These are phyloP conservation scores for Tetrapisispora namnaoensis DNA, from an alignment of 805 yeast genomes.

Conservation along the genomic window DNA sequence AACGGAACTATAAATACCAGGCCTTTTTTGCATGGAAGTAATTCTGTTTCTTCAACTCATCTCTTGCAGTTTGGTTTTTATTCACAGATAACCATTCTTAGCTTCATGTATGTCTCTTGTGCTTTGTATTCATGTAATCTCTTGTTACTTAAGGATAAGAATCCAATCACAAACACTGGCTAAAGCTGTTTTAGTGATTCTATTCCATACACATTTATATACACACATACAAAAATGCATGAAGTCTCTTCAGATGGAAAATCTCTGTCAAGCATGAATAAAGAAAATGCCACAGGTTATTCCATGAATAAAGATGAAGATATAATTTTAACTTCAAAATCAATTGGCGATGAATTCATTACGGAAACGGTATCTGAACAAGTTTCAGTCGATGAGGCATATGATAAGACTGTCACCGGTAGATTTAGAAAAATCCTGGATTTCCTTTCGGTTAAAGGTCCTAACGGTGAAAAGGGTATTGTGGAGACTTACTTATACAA, in stretches of 20 bases:
- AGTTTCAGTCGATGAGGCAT: neutral
- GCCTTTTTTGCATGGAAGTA: neutral
- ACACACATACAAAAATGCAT: neutral
- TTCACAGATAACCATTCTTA: neutral
- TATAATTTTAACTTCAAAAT: neutral
- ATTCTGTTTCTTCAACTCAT: neutral
- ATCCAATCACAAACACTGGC: too few species aligned
- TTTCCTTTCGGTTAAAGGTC: neutral
- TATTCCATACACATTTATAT: neutral
- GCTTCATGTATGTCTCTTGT: neutral
- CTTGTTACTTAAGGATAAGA: neutral
- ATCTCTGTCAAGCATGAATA: neutral
- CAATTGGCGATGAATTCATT: neutral
- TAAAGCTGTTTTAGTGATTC: neutral
- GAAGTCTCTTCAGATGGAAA: neutral
- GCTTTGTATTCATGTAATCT: neutral
- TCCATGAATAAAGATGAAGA: neutral
- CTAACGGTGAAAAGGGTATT: slow-evolving; percentile 1
- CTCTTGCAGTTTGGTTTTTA: neutral
- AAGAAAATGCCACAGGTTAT: slow-evolving; percentile 1
- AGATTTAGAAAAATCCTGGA: neutral
- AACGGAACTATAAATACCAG: slow-evolving; percentile 5
- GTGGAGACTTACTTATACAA: slow-evolving; percentile 50
- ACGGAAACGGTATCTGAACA: neutral
- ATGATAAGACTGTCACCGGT: neutral